These are phyloP conservation scores for Collariella sp. DNA, from an alignment of 495 filamentous ascomycete genomes.

Conservation along the genomic window DNA sequence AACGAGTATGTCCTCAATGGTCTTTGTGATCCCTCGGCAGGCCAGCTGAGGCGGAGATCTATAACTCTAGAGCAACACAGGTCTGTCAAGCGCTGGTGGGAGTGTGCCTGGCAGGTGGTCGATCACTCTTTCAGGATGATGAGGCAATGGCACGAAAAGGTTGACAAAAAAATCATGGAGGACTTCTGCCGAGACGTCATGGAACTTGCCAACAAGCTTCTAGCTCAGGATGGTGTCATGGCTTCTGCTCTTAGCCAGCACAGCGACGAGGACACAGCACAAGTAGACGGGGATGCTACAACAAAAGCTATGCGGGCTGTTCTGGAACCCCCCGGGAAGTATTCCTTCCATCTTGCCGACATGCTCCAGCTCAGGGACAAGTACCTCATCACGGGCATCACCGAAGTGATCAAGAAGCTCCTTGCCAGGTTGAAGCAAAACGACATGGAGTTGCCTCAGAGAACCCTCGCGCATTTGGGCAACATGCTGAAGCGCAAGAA, in stretches of 20 bases:
- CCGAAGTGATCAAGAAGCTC: slow-evolving; percentile 56
- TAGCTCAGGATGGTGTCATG: slow-evolving; percentile 74
- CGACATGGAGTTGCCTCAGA: slow-evolving; percentile 55
- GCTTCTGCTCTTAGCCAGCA: slow-evolving; percentile 51
- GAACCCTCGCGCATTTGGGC: slow-evolving; percentile 54
- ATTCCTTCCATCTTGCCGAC: slow-evolving; percentile 61
- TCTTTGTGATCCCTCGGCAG: slow-evolving; percentile 73
- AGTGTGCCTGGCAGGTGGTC: slow-evolving; percentile 66
- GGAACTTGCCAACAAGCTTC: slow-evolving; percentile 78
- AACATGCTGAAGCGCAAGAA: slow-evolving; percentile 35
- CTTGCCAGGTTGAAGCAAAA: slow-evolving; percentile 62
- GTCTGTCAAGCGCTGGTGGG: slow-evolving; percentile 69
- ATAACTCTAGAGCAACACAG: slow-evolving; percentile 52
- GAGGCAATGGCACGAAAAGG: slow-evolving; percentile 63
- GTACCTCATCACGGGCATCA: slow-evolving; percentile 67
- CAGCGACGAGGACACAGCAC: slow-evolving; percentile 32
- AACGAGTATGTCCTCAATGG: slow-evolving; percentile 67
- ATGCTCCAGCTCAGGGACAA: slow-evolving; percentile 79
- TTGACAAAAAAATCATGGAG: slow-evolving; percentile 66
- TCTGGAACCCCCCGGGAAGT: slow-evolving; percentile 51
- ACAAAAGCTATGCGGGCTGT: slow-evolving; percentile 44
- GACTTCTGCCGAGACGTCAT: slow-evolving; percentile 92
- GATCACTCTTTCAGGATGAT: slow-evolving; percentile 75
- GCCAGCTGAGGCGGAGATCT: slow-evolving; percentile 62
- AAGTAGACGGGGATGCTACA: slow-evolving; percentile 37